phyloP scores from a whole-genome alignment of 352 stramenopile genomes.

The Phytophthora cryptogea region DNA sequence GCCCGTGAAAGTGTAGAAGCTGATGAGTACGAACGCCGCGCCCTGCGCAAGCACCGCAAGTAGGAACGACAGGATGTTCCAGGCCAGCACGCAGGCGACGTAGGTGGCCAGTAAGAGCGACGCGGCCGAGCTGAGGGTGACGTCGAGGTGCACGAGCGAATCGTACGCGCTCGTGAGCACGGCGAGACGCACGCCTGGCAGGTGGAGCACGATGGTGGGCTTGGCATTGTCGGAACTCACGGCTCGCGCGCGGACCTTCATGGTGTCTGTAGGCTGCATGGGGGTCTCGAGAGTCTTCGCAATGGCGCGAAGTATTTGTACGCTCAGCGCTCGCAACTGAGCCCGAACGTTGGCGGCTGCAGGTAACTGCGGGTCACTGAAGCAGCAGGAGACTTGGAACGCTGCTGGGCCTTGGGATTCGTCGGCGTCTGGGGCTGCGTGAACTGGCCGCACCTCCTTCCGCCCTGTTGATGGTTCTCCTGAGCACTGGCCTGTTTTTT shows the following conservation, averaged over 20 bases:
- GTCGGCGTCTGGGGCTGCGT: conserved; percentile 5
- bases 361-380: conserved; percentile 1
- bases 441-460: conserved; percentile 12
- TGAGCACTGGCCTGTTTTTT: conserved; percentile 36
- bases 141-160: conserved; percentile 31
- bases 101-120: conserved; percentile 36
- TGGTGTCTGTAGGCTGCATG: conserved; percentile 26
- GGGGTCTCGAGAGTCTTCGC: conserved; percentile 15
- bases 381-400: conserved; percentile 10
- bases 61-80: conserved; percentile 33
- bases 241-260: conserved; percentile 21
- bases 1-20: conserved; percentile 55
- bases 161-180: conserved; percentile 40
- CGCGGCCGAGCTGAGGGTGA: conserved; percentile 32
- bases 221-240: conserved; percentile 32
- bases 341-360: conserved; percentile 20
- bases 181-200: conserved; percentile 60
- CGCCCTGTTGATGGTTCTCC: conserved; percentile 21
- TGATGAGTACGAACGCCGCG: conserved; percentile 47
- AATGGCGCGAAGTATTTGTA: conserved; percentile 20
- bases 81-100: conserved; percentile 33
- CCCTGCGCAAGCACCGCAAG: conserved; percentile 34
- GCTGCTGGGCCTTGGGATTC: conserved; percentile 20
- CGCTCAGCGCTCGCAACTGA: conserved; percentile 19
- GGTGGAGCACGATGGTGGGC: conserved; percentile 62